Percentiles rank a stretch among this genome's conserved stretches.
These are phyloP conservation scores for Boechera retrofracta DNA, from an alignment of 345 rosid genomes.

Conservation along the genomic window DNA sequence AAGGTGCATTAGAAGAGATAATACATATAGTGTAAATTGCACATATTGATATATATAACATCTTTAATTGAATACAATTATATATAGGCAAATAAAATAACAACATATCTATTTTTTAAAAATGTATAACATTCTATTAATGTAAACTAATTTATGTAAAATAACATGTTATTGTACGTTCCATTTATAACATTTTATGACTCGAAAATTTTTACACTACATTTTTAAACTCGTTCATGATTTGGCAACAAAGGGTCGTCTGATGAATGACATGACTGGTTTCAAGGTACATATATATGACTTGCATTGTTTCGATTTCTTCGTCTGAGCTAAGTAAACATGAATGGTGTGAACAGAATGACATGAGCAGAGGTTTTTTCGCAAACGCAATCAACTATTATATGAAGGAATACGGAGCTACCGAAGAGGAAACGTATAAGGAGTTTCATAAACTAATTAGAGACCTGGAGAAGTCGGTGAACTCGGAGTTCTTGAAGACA, in stretches of 20 bases:
- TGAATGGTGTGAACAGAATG: neutral
- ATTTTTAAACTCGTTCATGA: neutral
- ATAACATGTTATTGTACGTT: no score
- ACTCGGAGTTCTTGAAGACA: neutral
- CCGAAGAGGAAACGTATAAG: neutral
- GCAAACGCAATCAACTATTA: neutral
- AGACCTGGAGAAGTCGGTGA: neutral
- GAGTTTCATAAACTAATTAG: neutral
- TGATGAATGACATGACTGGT: neutral
- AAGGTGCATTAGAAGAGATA: conserved; percentile 5
- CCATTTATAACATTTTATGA: no score
- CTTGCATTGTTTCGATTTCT: no score
- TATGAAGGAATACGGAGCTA: neutral
- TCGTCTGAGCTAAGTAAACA: neutral
- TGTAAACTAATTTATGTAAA: no score
- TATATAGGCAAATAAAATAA: no score
- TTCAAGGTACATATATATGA: neutral
- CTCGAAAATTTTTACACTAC: no score
- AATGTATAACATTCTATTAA: no score
- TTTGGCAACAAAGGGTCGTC: neutral
- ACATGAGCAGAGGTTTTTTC: neutral
- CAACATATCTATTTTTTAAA: neutral
- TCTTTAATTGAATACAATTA: no score
- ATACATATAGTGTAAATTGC: neutral
- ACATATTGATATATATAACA: neutral